Evolutionary conservation across 164 flowering plant genomes (phyloP), one percentile per base, ranked within the genome.

Genomic region (Chimonanthus praecox): DNA sequence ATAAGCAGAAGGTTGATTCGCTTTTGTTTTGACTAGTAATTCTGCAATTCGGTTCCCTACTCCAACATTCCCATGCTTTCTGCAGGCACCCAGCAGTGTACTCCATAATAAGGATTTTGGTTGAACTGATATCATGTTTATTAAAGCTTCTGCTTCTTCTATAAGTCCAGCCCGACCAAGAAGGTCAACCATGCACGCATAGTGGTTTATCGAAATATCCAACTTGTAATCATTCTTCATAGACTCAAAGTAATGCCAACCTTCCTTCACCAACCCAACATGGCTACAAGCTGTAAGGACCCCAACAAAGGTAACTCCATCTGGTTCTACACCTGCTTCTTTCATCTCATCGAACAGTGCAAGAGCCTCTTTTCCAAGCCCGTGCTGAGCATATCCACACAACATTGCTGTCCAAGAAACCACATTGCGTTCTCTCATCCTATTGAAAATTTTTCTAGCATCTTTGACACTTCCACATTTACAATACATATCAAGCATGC

Each of bases 281-380:
- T 88, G 96, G 76, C 82, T 88, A 78, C 98, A 92, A 10, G 98
- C 98, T 75, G 85, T 87, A 65, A 91, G 81, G 77, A 93, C 90
- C 44, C 92, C 94, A 46, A 91, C 80, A 67, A 87, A 88, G 49
- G 98, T 88, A 62, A 91, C 78, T 76, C 84, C 89, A 83, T 89
- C 97, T 15, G 92, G 93, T 76, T 69, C 82, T 11, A 72, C 76
- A 6, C 88, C 91, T 47, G 51, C 47, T 54, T 47, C 58, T 73
- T 73, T 75, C 97, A 93, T 91, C 76, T 87, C 83, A 4, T 81
- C 49, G 77, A 91, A 91, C 48, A 88, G 67, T 47, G 87, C 80
- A 5, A 93, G 82, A 9, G 94, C 92, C 70, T 82, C 79, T 47
- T 77, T 67, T 49, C 86, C 75, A 73, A 79, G 77, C 33, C 94